These are phyloP conservation scores for Leccinum pellstonianum DNA, from an alignment of 768 basidiomycete species.

Conservation along the genomic window DNA sequence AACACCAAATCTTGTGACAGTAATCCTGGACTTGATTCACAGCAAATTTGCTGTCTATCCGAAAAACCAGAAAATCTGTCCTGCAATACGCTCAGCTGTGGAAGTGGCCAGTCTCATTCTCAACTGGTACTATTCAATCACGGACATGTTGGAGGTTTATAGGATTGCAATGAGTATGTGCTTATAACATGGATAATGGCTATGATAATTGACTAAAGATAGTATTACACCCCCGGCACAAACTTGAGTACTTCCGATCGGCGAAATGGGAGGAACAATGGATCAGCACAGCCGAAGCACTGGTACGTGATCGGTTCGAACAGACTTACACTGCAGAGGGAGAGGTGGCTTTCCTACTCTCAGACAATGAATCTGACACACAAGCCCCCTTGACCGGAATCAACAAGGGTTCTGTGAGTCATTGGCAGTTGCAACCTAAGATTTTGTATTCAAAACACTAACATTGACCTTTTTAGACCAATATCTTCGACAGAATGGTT, in stretches of 20 bases:
- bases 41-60: background rate
- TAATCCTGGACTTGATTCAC: background rate
- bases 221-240: background rate
- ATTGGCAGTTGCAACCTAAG: background rate
- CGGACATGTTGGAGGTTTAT: background rate
- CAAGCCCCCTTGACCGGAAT: background rate
- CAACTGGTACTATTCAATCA: background rate
- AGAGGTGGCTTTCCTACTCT: background rate
- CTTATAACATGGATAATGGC: background rate
- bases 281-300: background rate
- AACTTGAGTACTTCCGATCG: background rate
- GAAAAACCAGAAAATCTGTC: background rate
- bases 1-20: background rate
- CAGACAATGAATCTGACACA: background rate
- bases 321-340: background rate
- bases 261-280: background rate
- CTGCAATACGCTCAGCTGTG: background rate
- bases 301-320: background rate
- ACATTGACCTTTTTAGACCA: background rate
- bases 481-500: background rate
- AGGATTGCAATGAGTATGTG: background rate
- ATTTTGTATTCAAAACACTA: background rate
- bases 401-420: background rate
- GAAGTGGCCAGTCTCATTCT: background rate
- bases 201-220: background rate